Evolutionary conservation across 202 grass and related monocot genomes (phyloP).

Genomic region (Panicum hallii): DNA sequence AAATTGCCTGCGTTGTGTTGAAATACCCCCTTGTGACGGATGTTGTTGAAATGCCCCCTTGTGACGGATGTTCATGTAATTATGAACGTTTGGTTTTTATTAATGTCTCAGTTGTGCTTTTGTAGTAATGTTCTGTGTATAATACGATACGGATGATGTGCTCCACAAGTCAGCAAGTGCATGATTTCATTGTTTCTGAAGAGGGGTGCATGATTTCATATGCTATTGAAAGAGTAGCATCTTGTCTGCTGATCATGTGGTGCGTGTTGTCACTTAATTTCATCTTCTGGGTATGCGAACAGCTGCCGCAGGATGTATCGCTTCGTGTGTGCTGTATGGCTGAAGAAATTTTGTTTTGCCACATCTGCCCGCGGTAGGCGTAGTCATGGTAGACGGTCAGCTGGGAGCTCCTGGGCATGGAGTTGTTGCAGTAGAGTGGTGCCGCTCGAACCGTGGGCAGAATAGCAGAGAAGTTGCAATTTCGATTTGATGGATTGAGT

Average conservation of each 20-base stretch:
- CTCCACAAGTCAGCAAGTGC: background rate
- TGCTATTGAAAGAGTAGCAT: background rate
- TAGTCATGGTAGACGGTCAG: background rate
- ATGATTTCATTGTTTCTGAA: background rate
- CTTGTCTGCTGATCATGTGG: no score
- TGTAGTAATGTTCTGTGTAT: slow-evolving; percentile 3
- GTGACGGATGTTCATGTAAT: slow-evolving; percentile 23
- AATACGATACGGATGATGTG: background rate
- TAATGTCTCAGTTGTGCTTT: background rate
- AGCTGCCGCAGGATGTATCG: no score
- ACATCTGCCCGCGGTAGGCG: background rate
- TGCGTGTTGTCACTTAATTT: background rate
- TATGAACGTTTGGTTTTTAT: background rate
- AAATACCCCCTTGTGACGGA: slow-evolving; percentile 12
- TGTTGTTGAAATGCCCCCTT: slow-evolving; percentile 17
- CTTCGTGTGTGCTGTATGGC: no score
- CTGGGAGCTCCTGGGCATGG: background rate
- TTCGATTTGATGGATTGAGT: background rate
- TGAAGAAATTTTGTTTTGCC: no score
- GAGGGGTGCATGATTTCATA: background rate
- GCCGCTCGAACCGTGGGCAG: background rate
- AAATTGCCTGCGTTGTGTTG: background rate
- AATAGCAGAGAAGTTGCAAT: background rate
- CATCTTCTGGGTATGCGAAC: no score
- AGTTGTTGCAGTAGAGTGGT: background rate